These are phyloP conservation scores for Lipomyces starkeyi DNA, from an alignment of 805 yeast species.

Conservation along the genomic window DNA sequence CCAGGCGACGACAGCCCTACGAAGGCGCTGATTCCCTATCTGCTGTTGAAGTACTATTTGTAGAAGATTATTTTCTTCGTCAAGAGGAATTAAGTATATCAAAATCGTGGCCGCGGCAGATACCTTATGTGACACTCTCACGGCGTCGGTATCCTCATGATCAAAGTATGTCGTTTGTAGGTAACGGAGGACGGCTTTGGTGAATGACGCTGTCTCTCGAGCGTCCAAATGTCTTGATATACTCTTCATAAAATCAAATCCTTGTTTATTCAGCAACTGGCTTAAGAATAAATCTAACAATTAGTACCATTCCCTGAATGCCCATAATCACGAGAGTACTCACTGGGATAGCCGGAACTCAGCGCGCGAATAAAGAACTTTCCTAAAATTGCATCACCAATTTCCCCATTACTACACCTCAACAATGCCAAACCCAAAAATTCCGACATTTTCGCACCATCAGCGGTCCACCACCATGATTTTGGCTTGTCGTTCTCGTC, in stretches of 20 bases:
- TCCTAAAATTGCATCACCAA: constrained; percentile 6
- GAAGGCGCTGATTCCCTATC: constrained; percentile 10
- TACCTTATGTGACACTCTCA: neutral
- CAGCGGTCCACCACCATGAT: constrained; percentile 30
- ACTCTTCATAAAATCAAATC: neutral
- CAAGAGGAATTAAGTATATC: constrained; percentile 12
- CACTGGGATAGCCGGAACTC: constrained; percentile 18
- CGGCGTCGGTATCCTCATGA: constrained; percentile 1
- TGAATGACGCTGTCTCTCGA: constrained; percentile 15
- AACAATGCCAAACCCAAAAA: constrained; percentile 21
- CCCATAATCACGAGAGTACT: neutral
- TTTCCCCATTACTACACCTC: neutral
- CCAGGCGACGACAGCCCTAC: constrained; percentile 25
- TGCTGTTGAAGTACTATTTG: constrained; percentile 7
- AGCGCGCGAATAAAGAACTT: constrained; percentile 16
- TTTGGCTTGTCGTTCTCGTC: neutral
- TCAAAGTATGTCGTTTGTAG: constrained; percentile 15
- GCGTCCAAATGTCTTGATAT: constrained; percentile 6
- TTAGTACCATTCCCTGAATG: neutral
- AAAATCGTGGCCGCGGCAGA: constrained; percentile 14
- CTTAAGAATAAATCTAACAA: constrained; percentile 13
- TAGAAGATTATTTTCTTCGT: constrained; percentile 14
- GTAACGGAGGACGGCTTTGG: constrained; percentile 13
- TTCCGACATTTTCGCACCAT: constrained; percentile 13
- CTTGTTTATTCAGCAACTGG: constrained; percentile 1